Evolutionary conservation across 1,139 yeast genomes (phyloP).

Genomic region (Geotrichum aggregatum): DNA sequence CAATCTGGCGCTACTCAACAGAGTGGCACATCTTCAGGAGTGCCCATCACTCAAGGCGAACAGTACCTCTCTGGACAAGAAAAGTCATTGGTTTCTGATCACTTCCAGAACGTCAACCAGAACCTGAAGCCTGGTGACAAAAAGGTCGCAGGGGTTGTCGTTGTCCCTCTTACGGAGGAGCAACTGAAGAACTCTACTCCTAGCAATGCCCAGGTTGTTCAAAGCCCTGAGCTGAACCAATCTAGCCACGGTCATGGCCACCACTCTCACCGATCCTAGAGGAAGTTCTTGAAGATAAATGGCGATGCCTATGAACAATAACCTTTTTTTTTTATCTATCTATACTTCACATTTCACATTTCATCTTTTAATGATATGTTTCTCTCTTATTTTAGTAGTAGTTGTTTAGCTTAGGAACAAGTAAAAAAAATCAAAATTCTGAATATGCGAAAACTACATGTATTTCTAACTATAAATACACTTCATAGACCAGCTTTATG

Average conservation of each 20-base stretch:
- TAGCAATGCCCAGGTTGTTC: neutral
- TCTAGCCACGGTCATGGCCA: neutral
- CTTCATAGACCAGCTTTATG: no score
- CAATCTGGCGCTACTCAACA: no score
- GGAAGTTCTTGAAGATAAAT: no score
- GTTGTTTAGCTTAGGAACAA: no score
- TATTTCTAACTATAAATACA: no score
- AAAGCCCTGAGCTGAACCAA: constrained; percentile 4
- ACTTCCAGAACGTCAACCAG: constrained; percentile 16
- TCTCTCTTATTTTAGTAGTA: no score
- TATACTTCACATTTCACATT: neutral
- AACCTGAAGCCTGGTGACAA: constrained; percentile 15
- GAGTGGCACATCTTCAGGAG: neutral
- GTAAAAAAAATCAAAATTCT: no score
- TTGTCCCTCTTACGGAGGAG: constrained; percentile 15
- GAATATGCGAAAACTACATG: no score
- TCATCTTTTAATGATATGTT: no score
- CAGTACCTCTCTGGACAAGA: constrained; percentile 20
- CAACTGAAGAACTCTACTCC: constrained; percentile 11
- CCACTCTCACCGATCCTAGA: neutral
- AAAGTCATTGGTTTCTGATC: constrained; percentile 12
- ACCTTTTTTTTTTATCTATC: neutral
- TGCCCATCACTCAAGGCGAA: constrained; percentile 15
- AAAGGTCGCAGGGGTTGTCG: constrained; percentile 18
- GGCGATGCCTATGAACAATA: neutral